phyloP scores from a whole-genome alignment of 345 rosid species.

The Schrenkiella parvula region DNA sequence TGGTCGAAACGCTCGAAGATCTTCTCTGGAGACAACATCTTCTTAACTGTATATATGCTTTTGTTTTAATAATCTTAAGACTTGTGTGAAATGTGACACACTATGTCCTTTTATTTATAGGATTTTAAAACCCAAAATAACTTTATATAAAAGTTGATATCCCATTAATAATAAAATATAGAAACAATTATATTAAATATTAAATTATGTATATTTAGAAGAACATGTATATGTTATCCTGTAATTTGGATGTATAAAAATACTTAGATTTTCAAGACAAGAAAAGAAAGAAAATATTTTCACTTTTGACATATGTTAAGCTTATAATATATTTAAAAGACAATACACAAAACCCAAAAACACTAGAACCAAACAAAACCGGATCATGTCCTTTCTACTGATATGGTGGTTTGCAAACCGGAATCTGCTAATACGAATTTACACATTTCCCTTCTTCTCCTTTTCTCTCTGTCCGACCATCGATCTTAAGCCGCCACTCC shows the following conservation, averaged over 20 bases:
- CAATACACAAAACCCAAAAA: too few relatives aligned
- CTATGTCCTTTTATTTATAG: slow-evolving; percentile 7
- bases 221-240: neutral
- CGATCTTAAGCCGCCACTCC: slow-evolving; percentile 16
- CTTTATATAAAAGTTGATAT: neutral
- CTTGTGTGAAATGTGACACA: neutral
- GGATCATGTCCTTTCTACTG: neutral
- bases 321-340: too few relatives aligned
- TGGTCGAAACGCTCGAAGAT: slow-evolving; percentile 6
- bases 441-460: neutral
- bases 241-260: neutral
- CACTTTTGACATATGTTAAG: neutral
- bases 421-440: too few relatives aligned
- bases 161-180: neutral
- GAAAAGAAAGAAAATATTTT: neutral
- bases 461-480: slow-evolving; percentile 7
- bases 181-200: neutral
- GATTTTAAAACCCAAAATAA: neutral
- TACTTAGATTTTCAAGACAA: neutral
- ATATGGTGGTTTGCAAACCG: neutral
- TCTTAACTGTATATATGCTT: neutral
- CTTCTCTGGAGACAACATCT: neutral
- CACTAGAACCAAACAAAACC: too few relatives aligned
- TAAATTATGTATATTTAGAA: too few relatives aligned
- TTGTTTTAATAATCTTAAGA: neutral